Percentiles rank a stretch among this genome's conserved stretches.
These are phyloP conservation scores for Apiotrichum veenhuisii DNA, from an alignment of 1,284 basidiomycete species.

Conservation along the genomic window DNA sequence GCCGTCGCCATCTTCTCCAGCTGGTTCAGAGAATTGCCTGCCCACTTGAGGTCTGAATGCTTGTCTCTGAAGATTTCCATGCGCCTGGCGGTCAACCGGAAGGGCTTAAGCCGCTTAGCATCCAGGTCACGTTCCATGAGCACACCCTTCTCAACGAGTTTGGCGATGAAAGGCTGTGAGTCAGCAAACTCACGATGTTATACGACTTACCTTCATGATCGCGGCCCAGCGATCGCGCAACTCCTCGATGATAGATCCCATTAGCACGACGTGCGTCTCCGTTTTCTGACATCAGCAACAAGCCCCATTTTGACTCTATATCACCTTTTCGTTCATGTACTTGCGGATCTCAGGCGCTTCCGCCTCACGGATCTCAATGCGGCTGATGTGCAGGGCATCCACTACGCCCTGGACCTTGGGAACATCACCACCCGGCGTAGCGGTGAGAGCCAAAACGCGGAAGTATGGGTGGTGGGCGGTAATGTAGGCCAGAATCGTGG, in stretches of 20 bases:
- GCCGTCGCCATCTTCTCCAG: slow-evolving; percentile 61
- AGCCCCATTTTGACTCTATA: background rate
- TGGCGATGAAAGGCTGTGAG: slow-evolving; percentile 38
- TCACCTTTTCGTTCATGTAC: slow-evolving; percentile 87
- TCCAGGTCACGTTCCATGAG: slow-evolving; percentile 42
- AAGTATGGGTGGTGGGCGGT: slow-evolving; percentile 94
- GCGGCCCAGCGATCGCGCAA: slow-evolving; percentile 52
- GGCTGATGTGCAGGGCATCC: slow-evolving; percentile 91
- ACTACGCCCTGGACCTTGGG: slow-evolving; percentile 88
- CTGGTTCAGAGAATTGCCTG: slow-evolving; percentile 24
- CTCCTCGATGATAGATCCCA: slow-evolving; percentile 53
- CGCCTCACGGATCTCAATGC: slow-evolving; percentile 92
- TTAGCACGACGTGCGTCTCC: slow-evolving; percentile 63
- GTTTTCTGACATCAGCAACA: slow-evolving; percentile 27
- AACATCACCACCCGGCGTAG: slow-evolving; percentile 84
- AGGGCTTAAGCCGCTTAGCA: slow-evolving; percentile 38
- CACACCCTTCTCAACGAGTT: slow-evolving; percentile 39
- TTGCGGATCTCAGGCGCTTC: slow-evolving; percentile 79
- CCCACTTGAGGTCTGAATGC: slow-evolving; percentile 26
- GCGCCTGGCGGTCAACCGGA: slow-evolving; percentile 35
- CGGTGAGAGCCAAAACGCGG: slow-evolving; percentile 87
- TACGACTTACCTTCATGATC: slow-evolving; percentile 68
- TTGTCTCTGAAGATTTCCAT: slow-evolving; percentile 35
- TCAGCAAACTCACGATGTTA: background rate
- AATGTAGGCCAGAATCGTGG: slow-evolving; percentile 79